Evolutionary conservation across 441 rosid species (phyloP).

Genomic region (Adansonia madagascariensis): DNA sequence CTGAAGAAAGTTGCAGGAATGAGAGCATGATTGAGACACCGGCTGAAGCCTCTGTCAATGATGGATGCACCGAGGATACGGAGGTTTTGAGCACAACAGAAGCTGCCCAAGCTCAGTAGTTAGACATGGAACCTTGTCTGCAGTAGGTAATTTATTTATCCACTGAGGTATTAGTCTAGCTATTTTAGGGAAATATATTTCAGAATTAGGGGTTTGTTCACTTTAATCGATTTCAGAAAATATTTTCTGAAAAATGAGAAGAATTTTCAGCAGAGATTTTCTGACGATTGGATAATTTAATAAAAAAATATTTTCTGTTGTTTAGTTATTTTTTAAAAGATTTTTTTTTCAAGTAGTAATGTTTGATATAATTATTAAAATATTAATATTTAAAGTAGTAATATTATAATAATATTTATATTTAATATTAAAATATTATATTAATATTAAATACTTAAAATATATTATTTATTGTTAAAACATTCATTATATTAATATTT

Average conservation of each 20-base stretch:
- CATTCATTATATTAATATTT: too few species aligned
- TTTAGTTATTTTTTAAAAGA: not conserved
- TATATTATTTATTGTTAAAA: too few species aligned
- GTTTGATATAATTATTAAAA: too few species aligned
- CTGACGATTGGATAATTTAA: not conserved
- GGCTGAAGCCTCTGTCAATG: conserved; percentile 13
- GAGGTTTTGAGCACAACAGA: conserved; percentile 35
- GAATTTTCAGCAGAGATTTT: not conserved
- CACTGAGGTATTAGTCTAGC: not conserved
- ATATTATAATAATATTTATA: too few species aligned
- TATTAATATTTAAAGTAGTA: too few species aligned
- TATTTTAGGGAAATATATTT: not conserved
- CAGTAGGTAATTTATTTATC: not conserved
- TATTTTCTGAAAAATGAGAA: not conserved
- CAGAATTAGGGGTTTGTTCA: conserved; percentile 14
- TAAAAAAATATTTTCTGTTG: not conserved
- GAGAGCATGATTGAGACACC: not conserved
- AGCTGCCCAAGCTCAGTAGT: not conserved
- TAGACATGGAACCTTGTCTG: not conserved
- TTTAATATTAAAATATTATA: too few species aligned
- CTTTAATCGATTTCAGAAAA: not conserved
- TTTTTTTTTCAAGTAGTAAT: too few species aligned
- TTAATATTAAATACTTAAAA: too few species aligned
- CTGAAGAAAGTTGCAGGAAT: conserved; percentile 2
- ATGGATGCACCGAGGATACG: conserved; percentile 27